These are phyloP conservation scores for Boechera stricta DNA, from an alignment of 345 rosid genomes.

Conservation along the genomic window DNA sequence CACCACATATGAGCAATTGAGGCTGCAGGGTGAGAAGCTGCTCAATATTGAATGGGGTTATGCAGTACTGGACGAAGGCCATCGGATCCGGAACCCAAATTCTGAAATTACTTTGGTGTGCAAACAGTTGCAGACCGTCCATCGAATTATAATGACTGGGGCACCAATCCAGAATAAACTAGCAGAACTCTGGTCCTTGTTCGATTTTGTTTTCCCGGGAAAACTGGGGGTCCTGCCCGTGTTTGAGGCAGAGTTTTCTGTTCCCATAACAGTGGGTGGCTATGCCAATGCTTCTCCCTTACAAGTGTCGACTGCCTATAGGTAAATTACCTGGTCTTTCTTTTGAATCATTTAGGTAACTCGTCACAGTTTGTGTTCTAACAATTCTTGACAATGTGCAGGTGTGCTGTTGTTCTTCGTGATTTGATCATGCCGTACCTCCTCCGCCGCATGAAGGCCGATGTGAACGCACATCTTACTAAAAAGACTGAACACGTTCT, in stretches of 20 bases:
- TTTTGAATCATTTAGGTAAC: conserved; percentile 24
- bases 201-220: conserved; percentile 99
- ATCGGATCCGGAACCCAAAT: conserved; percentile 96
- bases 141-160: conserved; percentile 95
- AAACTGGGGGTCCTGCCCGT: conserved; percentile 96
- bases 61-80: conserved; percentile 95
- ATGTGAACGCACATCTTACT: conserved; percentile 86
- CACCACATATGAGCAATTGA: conserved; percentile 96
- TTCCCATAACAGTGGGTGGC: conserved; percentile 96
- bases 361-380: conserved; percentile 24
- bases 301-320: conserved; percentile 97
- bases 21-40: conserved; percentile 77
- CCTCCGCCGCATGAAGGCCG: conserved; percentile 93
- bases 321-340: conserved; percentile 51
- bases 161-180: conserved; percentile 97
- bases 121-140: conserved; percentile 97
- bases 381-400: conserved; percentile 44
- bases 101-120: conserved; percentile 87
- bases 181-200: conserved; percentile 91
- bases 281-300: conserved; percentile 98
- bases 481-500: conserved; percentile 95
- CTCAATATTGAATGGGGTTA: conserved; percentile 95
- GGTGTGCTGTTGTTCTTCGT: conserved; percentile 98
- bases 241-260: conserved; percentile 96
- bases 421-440: conserved; percentile 98